phyloP scores from a whole-genome alignment of 352 stramenopile species.

The Globisporangium sylvaticum region DNA sequence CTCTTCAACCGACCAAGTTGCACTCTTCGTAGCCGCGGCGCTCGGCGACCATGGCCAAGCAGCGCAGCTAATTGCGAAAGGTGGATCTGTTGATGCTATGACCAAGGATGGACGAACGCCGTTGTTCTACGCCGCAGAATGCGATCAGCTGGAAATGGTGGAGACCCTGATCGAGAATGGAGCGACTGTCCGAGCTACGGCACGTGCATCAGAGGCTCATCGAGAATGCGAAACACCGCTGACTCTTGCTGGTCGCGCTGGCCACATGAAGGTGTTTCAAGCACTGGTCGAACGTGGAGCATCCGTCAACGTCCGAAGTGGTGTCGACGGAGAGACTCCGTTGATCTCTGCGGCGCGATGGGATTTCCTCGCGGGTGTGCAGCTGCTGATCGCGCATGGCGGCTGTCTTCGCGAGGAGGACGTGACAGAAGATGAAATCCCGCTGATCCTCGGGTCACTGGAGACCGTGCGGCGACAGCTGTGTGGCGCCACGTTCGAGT shows the following conservation, averaged over 20 bases:
- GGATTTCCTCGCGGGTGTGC: neutral
- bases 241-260: neutral
- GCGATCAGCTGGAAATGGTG: neutral
- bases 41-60: neutral
- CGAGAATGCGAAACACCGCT: neutral
- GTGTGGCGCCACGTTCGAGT: neutral
- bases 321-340: neutral
- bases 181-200: neutral
- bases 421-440: neutral
- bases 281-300: neutral
- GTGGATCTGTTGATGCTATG: neutral
- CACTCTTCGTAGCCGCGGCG: neutral
- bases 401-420: neutral
- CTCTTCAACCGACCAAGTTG: neutral
- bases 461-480: neutral
- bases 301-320: neutral
- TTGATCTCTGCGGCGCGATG: neutral
- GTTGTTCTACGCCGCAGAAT: neutral
- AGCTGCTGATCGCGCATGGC: neutral
- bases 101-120: neutral
- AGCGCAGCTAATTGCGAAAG: neutral
- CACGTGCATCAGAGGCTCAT: neutral
- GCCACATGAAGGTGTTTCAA: neutral
- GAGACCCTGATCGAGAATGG: neutral
- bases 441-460: neutral